Conservation (phyloP, 129 eudicot species). For the Artemisia annua region DNA sequence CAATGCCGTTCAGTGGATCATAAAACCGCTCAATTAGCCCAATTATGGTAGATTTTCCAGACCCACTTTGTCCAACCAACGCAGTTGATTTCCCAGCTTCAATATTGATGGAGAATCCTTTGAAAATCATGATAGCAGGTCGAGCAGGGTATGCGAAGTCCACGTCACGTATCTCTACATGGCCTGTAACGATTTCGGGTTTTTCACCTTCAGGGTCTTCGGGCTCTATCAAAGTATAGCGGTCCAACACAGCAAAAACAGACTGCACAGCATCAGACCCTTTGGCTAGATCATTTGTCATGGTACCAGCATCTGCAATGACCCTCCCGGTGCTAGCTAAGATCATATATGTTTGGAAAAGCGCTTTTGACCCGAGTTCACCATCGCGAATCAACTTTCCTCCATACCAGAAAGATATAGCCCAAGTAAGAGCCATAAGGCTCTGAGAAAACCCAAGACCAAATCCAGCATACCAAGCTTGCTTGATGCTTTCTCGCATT, state of each 20-base stretch:
- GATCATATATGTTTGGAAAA: background rate
- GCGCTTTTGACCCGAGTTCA: background rate
- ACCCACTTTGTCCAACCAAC: conserved; percentile 85
- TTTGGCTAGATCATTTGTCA: conserved; percentile 85
- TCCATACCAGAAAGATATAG: conserved; percentile 86
- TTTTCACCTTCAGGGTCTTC: conserved; percentile 34
- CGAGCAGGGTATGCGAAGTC: conserved; percentile 81
- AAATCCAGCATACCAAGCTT: conserved; percentile 84
- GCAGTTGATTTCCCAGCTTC: conserved; percentile 87
- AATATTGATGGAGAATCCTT: conserved; percentile 57
- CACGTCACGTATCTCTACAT: conserved; percentile 56
- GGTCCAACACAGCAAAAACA: conserved; percentile 72
- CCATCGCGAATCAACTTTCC: conserved; percentile 46
- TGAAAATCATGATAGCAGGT: conserved; percentile 55
- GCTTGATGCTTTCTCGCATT: conserved; percentile 60
- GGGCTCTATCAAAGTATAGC: conserved; percentile 44
- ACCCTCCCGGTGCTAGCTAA: conserved; percentile 79
- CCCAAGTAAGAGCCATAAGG: conserved; percentile 60
- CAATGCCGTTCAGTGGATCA: conserved; percentile 63
- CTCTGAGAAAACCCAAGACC: conserved; percentile 78
- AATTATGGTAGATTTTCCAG: conserved; percentile 85
- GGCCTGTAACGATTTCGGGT: conserved; percentile 56
- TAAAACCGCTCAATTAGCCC: conserved; percentile 72
- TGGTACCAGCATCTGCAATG: conserved; percentile 81
- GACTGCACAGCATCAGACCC: conserved; percentile 72